These are phyloP conservation scores for Suillus subaureus DNA, from an alignment of 768 basidiomycete genomes.

Conservation along the genomic window DNA sequence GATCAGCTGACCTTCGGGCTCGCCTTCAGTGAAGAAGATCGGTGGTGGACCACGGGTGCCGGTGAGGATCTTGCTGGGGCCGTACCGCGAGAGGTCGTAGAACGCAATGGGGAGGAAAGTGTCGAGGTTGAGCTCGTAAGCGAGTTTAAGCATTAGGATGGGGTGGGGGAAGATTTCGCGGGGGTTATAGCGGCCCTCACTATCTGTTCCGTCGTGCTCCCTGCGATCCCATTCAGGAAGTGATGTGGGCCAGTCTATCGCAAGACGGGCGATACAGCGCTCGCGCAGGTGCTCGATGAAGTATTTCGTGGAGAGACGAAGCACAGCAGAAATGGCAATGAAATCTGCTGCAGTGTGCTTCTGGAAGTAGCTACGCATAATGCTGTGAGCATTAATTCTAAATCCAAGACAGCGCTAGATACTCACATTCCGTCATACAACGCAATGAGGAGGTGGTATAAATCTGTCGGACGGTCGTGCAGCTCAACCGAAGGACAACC, in stretches of 20 bases:
- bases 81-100: conserved; percentile 76
- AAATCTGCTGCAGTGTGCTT: conserved; percentile 56
- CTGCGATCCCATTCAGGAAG: conserved; percentile 70
- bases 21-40: conserved; percentile 26
- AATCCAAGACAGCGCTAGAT: background rate
- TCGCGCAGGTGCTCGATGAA: conserved; percentile 66
- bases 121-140: conserved; percentile 60
- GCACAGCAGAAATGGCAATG: conserved; percentile 58
- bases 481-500: conserved; percentile 62
- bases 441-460: conserved; percentile 65
- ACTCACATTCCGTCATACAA: conserved; percentile 79
- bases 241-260: conserved; percentile 67
- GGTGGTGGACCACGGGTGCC: conserved; percentile 45
- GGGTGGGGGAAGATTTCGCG: conserved; percentile 65
- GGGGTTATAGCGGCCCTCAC: conserved; percentile 56
- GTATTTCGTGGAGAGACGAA: conserved; percentile 77
- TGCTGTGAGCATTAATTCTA: conserved; percentile 5
- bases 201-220: conserved; percentile 56
- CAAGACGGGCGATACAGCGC: conserved; percentile 61
- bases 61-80: conserved; percentile 64
- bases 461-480: conserved; percentile 66
- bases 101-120: conserved; percentile 68
- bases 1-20: conserved; percentile 16
- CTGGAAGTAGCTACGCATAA: conserved; percentile 53
- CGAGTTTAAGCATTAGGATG: conserved; percentile 69